phyloP scores from a whole-genome alignment of 208 protist genomes.

The Strigomonas galati region DNA sequence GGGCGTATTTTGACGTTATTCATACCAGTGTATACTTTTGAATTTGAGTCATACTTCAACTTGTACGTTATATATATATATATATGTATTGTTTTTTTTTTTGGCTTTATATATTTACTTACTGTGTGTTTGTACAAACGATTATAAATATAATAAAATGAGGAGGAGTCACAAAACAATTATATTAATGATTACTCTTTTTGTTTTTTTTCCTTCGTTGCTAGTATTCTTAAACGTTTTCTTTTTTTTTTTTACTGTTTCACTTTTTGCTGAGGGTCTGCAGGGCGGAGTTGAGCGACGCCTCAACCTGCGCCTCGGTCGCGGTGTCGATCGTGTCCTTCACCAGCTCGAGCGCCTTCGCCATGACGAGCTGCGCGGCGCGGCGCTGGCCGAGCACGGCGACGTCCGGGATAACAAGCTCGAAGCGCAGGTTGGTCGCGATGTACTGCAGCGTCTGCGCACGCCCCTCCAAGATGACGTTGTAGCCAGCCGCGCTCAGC shows the following conservation, averaged over 20 bases:
- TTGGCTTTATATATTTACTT: slow-evolving; percentile 8
- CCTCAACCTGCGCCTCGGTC: slow-evolving; percentile 27
- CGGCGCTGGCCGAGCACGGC: slow-evolving; percentile 75
- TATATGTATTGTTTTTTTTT: slow-evolving; percentile 5
- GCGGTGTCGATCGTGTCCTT: slow-evolving; percentile 19
- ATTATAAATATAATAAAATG: slow-evolving; percentile 3
- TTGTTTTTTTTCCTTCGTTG: background rate
- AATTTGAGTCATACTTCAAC: too few species aligned
- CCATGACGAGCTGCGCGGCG: slow-evolving; percentile 89
- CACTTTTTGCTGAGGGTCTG: slow-evolving; percentile 1
- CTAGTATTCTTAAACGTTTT: slow-evolving; percentile 4
- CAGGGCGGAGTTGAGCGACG: background rate
- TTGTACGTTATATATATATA: too few species aligned
- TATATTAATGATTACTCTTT: background rate
- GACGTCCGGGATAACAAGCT: slow-evolving; percentile 79
- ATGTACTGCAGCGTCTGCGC: slow-evolving; percentile 90
- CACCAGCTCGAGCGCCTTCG: slow-evolving; percentile 51
- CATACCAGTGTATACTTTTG: too few species aligned
- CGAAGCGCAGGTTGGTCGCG: slow-evolving; percentile 73
- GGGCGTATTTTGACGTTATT: too few species aligned
- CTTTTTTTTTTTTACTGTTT: background rate
- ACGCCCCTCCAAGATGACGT: slow-evolving; percentile 89
- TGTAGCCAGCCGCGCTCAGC: slow-evolving; percentile 73
- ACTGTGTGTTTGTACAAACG: background rate
- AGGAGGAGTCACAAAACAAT: slow-evolving; percentile 6